A percentile compares a stretch with the other conserved stretches of the same genome.
Evolutionary conservation across 2,329 filamentous ascomycete species (phyloP).

Genomic region (Gremmenia infestans): DNA sequence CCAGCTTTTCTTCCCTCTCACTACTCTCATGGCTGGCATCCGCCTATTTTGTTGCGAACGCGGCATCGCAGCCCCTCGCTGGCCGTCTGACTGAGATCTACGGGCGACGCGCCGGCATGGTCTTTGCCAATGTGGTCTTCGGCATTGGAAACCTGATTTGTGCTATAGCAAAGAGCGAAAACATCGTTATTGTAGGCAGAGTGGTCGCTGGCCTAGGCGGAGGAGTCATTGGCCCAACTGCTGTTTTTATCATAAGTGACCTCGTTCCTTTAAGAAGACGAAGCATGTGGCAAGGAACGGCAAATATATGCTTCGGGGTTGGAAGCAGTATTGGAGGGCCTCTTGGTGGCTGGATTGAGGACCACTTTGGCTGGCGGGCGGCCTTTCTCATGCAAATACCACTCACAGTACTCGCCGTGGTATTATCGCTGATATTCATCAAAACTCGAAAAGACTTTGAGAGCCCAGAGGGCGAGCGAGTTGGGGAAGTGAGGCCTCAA

Average conservation of each 20-base stretch:
- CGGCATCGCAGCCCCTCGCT: slow-evolving; percentile 67
- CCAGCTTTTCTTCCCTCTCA: slow-evolving; percentile 54
- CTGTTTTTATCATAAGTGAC: slow-evolving; percentile 65
- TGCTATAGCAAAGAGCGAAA: slow-evolving; percentile 58
- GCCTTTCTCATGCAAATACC: slow-evolving; percentile 67
- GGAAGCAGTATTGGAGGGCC: slow-evolving; percentile 64
- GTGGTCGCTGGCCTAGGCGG: slow-evolving; percentile 53
- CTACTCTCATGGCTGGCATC: slow-evolving; percentile 67
- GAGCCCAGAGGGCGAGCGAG: slow-evolving; percentile 13
- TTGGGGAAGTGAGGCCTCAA: neutral
- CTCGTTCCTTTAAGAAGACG: slow-evolving; percentile 64
- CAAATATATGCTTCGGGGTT: slow-evolving; percentile 64
- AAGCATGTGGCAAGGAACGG: slow-evolving; percentile 63
- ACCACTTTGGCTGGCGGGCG: slow-evolving; percentile 69
- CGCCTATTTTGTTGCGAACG: slow-evolving; percentile 63
- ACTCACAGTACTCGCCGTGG: slow-evolving; percentile 58
- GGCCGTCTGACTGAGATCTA: slow-evolving; percentile 67
- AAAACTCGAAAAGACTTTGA: slow-evolving; percentile 41
- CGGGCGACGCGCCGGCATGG: slow-evolving; percentile 58
- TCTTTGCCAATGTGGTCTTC: slow-evolving; percentile 59
- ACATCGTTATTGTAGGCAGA: slow-evolving; percentile 58
- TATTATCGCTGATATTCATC: slow-evolving; percentile 50
- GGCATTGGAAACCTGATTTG: slow-evolving; percentile 58
- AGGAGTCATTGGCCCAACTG: slow-evolving; percentile 63
- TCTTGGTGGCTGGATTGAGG: slow-evolving; percentile 63